A percentile compares a stretch with the other conserved stretches of the same genome.
phyloP scores from a whole-genome alignment of 2,329 filamentous ascomycete genomes.

The Coniochaeta hoffmannii region DNA sequence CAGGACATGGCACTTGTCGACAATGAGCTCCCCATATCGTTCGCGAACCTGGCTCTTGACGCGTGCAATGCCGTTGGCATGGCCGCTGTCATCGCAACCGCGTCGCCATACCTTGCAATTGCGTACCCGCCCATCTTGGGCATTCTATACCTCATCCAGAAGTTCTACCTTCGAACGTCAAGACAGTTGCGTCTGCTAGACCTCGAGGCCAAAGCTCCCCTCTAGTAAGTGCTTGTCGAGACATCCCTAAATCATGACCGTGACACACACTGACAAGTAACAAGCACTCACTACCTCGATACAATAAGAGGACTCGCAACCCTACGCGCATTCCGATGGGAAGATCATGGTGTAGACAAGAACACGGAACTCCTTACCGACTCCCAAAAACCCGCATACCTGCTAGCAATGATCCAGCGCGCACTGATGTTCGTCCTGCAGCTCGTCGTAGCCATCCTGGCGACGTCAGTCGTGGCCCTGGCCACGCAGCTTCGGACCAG shows the following conservation, averaged over 20 bases:
- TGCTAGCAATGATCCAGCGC: slow-evolving; percentile 45
- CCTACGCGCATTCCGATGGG: slow-evolving; percentile 48
- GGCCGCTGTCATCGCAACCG: slow-evolving; percentile 15
- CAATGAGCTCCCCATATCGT: not conserved
- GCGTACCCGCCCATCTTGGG: slow-evolving; percentile 39
- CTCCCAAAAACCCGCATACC: slow-evolving; percentile 48
- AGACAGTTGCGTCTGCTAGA: slow-evolving; percentile 51
- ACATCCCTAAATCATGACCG: slow-evolving; percentile 5
- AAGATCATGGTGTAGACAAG: slow-evolving; percentile 26
- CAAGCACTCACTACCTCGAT: slow-evolving; percentile 44
- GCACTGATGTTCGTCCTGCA: slow-evolving; percentile 45
- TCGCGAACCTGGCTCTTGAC: too few species aligned
- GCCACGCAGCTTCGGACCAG: slow-evolving; percentile 30
- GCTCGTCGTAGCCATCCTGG: slow-evolving; percentile 37
- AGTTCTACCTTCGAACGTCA: slow-evolving; percentile 49
- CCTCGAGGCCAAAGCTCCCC: slow-evolving; percentile 35
- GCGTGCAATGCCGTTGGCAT: too few species aligned
- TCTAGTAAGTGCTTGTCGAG: slow-evolving; percentile 37
- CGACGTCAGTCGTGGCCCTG: slow-evolving; percentile 36
- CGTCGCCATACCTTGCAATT: slow-evolving; percentile 18
- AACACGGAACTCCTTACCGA: slow-evolving; percentile 40
- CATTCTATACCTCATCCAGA: slow-evolving; percentile 40
- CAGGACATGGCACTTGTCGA: slow-evolving; percentile 9
- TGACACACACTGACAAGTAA: too few species aligned
- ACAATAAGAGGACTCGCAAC: slow-evolving; percentile 44